These are phyloP conservation scores for Astrothelium macrocarpum DNA, from an alignment of 495 filamentous ascomycete genomes.

Conservation along the genomic window DNA sequence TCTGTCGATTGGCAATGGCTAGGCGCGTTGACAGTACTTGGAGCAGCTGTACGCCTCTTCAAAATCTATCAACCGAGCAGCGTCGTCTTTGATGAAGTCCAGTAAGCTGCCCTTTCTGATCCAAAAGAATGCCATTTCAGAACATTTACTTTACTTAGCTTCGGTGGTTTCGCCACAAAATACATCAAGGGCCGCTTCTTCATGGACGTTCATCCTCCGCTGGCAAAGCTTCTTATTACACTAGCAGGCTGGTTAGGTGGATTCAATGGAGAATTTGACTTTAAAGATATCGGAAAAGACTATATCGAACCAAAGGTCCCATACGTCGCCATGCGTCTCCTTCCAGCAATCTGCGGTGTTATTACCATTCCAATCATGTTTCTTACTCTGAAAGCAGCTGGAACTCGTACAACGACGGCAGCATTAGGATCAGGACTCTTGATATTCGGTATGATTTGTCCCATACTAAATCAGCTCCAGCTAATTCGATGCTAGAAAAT, in stretches of 20 bases:
- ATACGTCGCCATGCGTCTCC: conserved; percentile 93
- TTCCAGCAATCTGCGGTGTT: conserved; percentile 82
- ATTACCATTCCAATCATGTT: conserved; percentile 85
- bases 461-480: background rate
- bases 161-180: conserved; percentile 94
- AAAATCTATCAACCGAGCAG: conserved; percentile 92
- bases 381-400: conserved; percentile 81
- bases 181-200: conserved; percentile 99
- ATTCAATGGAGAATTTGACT: conserved; percentile 92
- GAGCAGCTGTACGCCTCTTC: conserved; percentile 75
- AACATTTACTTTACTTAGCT: conserved; percentile 42
- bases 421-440: conserved; percentile 73
- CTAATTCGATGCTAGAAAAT: conserved; percentile 54
- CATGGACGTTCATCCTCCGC: conserved; percentile 98
- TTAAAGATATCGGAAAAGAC: conserved; percentile 99
- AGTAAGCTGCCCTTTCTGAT: conserved; percentile 51
- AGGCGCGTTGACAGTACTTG: conserved; percentile 61
- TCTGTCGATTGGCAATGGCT: conserved; percentile 71
- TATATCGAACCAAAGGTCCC: conserved; percentile 90
- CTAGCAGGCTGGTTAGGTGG: conserved; percentile 92
- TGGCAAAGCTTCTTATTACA: conserved; percentile 91
- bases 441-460: conserved; percentile 59
- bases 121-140: background rate
- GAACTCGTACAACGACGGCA: conserved; percentile 77
- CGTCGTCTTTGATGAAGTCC: conserved; percentile 98